Base-by-base conservation (phyloP, 1,139 yeast species). In the Hanseniaspora uvarum region DNA sequence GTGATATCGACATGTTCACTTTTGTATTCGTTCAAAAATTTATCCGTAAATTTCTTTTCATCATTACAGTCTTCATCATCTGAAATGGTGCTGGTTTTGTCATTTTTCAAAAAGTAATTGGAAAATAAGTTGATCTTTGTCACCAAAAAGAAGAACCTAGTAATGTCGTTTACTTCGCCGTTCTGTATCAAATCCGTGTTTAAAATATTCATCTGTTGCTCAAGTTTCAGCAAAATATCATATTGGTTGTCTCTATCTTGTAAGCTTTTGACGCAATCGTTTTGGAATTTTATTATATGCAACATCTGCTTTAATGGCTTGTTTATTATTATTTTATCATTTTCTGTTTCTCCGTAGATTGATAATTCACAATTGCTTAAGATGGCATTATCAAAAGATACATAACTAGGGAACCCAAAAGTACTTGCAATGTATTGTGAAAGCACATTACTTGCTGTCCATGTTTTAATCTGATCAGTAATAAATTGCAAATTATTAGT, bases 321-420 rank as follows among this genome's bases (percentile, higher is more conserved):
- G 0, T 95, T 88, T 19, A 87, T 70, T n/a, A 70, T 71, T 34
- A 70, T 63, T 11, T 65, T 66, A 19, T 30, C 28, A 3, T 66
- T 67, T 50, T 60, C 71, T 58, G 47, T 46, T 4, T 50, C 33
- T 21, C 54, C 58, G 34, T 54, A 55, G 40, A 54, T 54, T 28
- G 53, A 49, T 65, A 44, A 46, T 38, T 31, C 52, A 56, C 75
- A 74, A 33, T 77, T 74, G 21, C 77, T 74, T 65, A 83, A 72
- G 4, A 83, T 78, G 0, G 89, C 77, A 18, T 86, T 77, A 64
- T 86, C 95, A 64, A 88, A 86, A 57, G 82, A 86, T 1, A 86
- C 88, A 67, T 88, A 87, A 0, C 95, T 87, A 0, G 97, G 97
- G 64, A 85, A 88, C 19, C 98, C 98, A 68, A 88, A 88, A 10